These are phyloP conservation scores for Ophiostoma himal-ulmi DNA, from an alignment of 2,329 filamentous ascomycete species.

Conservation along the genomic window DNA sequence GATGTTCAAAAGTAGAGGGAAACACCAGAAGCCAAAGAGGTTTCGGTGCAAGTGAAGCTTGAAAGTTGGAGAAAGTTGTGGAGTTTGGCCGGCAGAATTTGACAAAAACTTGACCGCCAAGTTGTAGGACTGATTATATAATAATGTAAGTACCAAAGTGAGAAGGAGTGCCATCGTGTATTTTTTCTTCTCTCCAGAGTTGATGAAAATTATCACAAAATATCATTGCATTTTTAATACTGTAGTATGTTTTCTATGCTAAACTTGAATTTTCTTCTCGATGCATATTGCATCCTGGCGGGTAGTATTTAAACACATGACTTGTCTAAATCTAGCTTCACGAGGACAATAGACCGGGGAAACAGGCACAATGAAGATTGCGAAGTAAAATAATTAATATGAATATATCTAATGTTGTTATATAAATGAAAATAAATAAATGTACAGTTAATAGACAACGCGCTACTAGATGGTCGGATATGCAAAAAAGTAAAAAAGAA, in stretches of 20 bases:
- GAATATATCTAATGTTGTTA: not conserved
- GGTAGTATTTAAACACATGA: too few species aligned
- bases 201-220: not conserved
- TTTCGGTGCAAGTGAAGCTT: constrained; percentile 1
- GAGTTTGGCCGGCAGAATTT: constrained; percentile 18
- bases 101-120: constrained; percentile 8
- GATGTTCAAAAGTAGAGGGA: not conserved
- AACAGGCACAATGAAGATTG: not conserved
- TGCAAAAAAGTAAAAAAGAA: not conserved
- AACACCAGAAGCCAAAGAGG: not conserved
- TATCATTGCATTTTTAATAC: not conserved
- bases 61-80: not conserved
- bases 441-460: not conserved
- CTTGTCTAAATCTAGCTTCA: not conserved
- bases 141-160: not conserved
- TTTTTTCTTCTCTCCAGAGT: not conserved
- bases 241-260: too few species aligned
- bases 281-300: too few species aligned
- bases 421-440: not conserved
- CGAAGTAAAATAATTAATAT: not conserved
- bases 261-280: too few species aligned
- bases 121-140: not conserved
- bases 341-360: not conserved
- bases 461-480: not conserved
- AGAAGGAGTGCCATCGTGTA: not conserved